Conservation (phyloP, 805 yeast genomes). For the Metschnikowia drakensbergensis region DNA sequence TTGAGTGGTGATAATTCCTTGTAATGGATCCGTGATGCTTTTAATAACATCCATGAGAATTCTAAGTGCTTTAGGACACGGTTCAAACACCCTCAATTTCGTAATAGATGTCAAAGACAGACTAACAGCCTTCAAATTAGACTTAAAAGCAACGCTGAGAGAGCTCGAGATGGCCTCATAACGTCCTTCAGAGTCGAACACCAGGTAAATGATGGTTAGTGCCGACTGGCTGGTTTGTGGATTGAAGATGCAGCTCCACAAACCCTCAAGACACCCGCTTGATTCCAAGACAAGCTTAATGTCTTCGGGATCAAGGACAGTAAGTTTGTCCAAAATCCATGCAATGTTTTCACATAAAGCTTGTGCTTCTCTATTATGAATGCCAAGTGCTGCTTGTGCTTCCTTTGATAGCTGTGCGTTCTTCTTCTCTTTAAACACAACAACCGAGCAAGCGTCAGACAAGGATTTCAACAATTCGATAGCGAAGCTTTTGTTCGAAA, state of each 20-base stretch:
- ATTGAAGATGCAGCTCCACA: slow-evolving; percentile 73
- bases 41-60: slow-evolving; percentile 69
- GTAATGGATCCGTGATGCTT: slow-evolving; percentile 61
- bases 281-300: slow-evolving; percentile 24
- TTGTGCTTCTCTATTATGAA: slow-evolving; percentile 30
- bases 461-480: slow-evolving; percentile 17
- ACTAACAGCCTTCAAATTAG: slow-evolving; percentile 48
- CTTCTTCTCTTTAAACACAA: slow-evolving; percentile 25
- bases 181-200: slow-evolving; percentile 72
- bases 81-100: slow-evolving; percentile 53
- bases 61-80: slow-evolving; percentile 70
- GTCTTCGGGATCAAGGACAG: slow-evolving; percentile 27
- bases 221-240: slow-evolving; percentile 67
- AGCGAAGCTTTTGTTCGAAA: slow-evolving; percentile 12
- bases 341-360: slow-evolving; percentile 21
- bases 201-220: slow-evolving; percentile 66
- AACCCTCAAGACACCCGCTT: slow-evolving; percentile 48
- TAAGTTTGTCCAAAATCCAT: slow-evolving; percentile 28
- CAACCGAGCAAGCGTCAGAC: slow-evolving; percentile 16
- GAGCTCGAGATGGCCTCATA: slow-evolving; percentile 64
- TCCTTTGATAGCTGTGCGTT: slow-evolving; percentile 17
- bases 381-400: slow-evolving; percentile 23
- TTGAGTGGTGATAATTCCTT: slow-evolving; percentile 45
- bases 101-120: slow-evolving; percentile 44
- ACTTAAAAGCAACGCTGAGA: slow-evolving; percentile 41